These are phyloP conservation scores for Crithidia fasciculata DNA, from an alignment of 208 protist genomes.

Conservation along the genomic window DNA sequence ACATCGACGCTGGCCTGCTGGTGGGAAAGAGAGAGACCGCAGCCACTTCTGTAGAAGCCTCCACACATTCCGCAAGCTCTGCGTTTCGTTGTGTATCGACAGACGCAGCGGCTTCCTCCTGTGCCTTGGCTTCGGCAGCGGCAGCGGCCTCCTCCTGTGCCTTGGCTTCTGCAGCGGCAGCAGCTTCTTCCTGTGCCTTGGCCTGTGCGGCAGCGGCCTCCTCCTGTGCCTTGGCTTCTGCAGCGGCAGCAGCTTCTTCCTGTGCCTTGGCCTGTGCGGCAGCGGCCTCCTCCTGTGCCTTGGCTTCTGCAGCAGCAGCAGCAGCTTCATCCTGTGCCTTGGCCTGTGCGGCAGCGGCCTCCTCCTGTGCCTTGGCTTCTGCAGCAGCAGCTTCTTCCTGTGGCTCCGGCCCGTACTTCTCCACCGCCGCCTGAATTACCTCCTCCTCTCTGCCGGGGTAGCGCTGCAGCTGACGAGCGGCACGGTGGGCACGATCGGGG, in stretches of 20 bases:
- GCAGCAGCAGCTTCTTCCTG: background rate
- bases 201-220: background rate
- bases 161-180: slow-evolving; percentile 1
- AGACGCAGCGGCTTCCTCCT: background rate
- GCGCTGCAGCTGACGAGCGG: slow-evolving; percentile 46
- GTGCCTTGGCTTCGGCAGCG: background rate
- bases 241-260: slow-evolving; percentile 4
- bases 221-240: background rate
- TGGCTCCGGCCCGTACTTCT: slow-evolving; percentile 31
- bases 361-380: background rate
- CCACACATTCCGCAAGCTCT: too few relatives aligned
- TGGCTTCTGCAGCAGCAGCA: too few relatives aligned
- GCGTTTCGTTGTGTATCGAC: background rate
- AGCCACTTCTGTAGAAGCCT: background rate
- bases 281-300: background rate
- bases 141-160: slow-evolving; percentile 1
- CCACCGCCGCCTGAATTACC: slow-evolving; percentile 37
- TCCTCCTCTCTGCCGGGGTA: slow-evolving; percentile 60
- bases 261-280: slow-evolving; percentile 1
- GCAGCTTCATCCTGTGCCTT: too few relatives aligned
- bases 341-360: too few relatives aligned
- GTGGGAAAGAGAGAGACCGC: slow-evolving; percentile 2
- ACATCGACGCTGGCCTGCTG: background rate
- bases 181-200: slow-evolving; percentile 3
- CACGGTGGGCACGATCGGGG: slow-evolving; percentile 27